Base-by-base conservation (phyloP, 1,284 basidiomycete genomes). In the Tilletia walkeri region DNA sequence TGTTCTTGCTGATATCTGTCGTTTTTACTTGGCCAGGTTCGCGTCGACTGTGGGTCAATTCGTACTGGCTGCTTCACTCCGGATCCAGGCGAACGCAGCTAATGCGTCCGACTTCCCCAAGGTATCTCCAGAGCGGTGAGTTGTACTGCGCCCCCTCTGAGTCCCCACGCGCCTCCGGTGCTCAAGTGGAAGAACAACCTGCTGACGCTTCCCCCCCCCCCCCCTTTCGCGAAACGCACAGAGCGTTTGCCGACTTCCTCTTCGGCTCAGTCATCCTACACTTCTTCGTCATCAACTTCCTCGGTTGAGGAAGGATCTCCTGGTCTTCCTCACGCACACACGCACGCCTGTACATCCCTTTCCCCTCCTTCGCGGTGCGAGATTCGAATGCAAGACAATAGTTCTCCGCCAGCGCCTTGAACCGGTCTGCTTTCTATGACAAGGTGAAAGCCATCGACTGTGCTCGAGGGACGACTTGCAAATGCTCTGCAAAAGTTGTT, bases 221-320 rank as follows among this genome's bases (percentile, higher is more conserved):
- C 3, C 20, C 50, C 7, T 5, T 38, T 49, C 65, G 24, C 7
- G 45, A 49, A 6, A 30, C 4, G 5, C 56, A 48, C 71, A 82
- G 82, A 49, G 81, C 82, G 6, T 99, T 99, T 81, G 94, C 92
- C 59, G 96, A 99, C 84, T 99, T 97, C 81, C 91, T 92, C 39
- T 86, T 96, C 67, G 95, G 94, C 18, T 95, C 94, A 0, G 90
- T 99, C 73, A 89, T 98, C 56, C 87, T 99, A 67, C 95, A 99
- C 85, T 95, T 98, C 86, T 99, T 99, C 84, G 94, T 96, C 69
- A 97, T 91, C 88, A 98, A 97, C 86, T 99, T 97, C 88, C 87
- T 93, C 7, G 92, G 92, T 77, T 92, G 66, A 68, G 16, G 14
- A 85, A 86, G 72, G 50, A 48, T 38, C 50, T 53, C 34, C 14